These are phyloP conservation scores for Poa pratensis DNA, from an alignment of 176 grass and related monocot species.

Conservation along the genomic window DNA sequence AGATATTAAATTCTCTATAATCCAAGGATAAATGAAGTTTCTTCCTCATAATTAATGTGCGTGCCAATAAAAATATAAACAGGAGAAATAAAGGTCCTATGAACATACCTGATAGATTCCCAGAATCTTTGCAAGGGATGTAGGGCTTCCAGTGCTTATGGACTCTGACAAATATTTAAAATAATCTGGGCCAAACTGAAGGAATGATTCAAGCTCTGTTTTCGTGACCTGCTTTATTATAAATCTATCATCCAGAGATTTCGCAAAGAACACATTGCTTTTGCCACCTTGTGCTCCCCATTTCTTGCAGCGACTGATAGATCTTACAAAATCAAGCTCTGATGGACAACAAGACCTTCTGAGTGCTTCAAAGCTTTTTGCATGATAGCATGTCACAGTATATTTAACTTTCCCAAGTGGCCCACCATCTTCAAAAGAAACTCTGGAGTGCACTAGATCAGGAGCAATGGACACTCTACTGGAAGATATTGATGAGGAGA, in stretches of 20 bases:
- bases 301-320: slow-evolving; percentile 92
- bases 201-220: slow-evolving; percentile 99
- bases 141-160: slow-evolving; percentile 86
- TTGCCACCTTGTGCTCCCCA: slow-evolving; percentile 98
- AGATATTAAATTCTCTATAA: background rate
- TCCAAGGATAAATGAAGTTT: slow-evolving; percentile 32
- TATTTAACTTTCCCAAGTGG: slow-evolving; percentile 85
- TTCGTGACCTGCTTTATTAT: slow-evolving; percentile 99
- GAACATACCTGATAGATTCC: slow-evolving; percentile 94
- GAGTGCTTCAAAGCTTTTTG: slow-evolving; percentile 85
- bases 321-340: slow-evolving; percentile 86
- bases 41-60: slow-evolving; percentile 26
- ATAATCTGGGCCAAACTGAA: slow-evolving; percentile 85
- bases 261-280: slow-evolving; percentile 98
- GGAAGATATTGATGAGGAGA: slow-evolving; percentile 60
- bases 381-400: slow-evolving; percentile 83
- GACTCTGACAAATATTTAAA: slow-evolving; percentile 96
- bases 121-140: slow-evolving; percentile 93
- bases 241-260: slow-evolving; percentile 99
- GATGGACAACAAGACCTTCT: slow-evolving; percentile 93
- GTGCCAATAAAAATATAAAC: slow-evolving; percentile 15
- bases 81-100: slow-evolving; percentile 21
- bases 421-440: slow-evolving; percentile 79
- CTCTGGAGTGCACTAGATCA: slow-evolving; percentile 66
- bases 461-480: slow-evolving; percentile 54